Evolutionary conservation across 768 basidiomycete genomes (phyloP).

Genomic region (Xerocomus potaroensis): DNA sequence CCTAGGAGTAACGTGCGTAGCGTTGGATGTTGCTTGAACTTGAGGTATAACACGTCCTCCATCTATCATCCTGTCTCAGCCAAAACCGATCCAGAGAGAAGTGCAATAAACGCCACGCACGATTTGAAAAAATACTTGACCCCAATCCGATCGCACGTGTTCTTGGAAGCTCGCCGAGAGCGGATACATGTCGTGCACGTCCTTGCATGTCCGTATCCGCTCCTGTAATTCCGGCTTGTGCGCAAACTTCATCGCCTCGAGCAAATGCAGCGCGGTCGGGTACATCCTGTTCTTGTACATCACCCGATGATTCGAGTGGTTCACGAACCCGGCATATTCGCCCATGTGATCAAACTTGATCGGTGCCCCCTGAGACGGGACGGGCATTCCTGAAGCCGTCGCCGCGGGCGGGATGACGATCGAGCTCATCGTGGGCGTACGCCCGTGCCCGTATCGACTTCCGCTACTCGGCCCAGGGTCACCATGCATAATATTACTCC

Average conservation of each 20-base stretch:
- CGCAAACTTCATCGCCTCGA: constrained; percentile 70
- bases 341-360: constrained; percentile 42
- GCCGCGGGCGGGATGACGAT: constrained; percentile 21
- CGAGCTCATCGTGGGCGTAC: constrained; percentile 18
- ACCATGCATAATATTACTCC: constrained; percentile 27
- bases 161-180: constrained; percentile 32
- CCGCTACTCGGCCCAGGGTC: constrained; percentile 16
- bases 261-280: constrained; percentile 70
- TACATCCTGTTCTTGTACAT: constrained; percentile 51
- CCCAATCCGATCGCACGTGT: constrained; percentile 55
- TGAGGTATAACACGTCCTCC: constrained; percentile 62
- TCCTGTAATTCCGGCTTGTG: constrained; percentile 52
- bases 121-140: constrained; percentile 41
- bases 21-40: constrained; percentile 64
- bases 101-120: constrained; percentile 35
- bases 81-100: not conserved
- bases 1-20: constrained; percentile 49
- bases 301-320: constrained; percentile 62
- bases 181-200: constrained; percentile 36
- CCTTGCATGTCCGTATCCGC: constrained; percentile 44
- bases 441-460: constrained; percentile 15
- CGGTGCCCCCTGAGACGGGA: constrained; percentile 16
- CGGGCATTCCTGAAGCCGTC: constrained; percentile 14
- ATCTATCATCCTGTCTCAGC: constrained; percentile 38
- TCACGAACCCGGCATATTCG: constrained; percentile 50